Evolutionary conservation across 108 stramenopile genomes (phyloP), one percentile per base, ranked within the genome.

Genomic region (Fistulifera solaris): DNA sequence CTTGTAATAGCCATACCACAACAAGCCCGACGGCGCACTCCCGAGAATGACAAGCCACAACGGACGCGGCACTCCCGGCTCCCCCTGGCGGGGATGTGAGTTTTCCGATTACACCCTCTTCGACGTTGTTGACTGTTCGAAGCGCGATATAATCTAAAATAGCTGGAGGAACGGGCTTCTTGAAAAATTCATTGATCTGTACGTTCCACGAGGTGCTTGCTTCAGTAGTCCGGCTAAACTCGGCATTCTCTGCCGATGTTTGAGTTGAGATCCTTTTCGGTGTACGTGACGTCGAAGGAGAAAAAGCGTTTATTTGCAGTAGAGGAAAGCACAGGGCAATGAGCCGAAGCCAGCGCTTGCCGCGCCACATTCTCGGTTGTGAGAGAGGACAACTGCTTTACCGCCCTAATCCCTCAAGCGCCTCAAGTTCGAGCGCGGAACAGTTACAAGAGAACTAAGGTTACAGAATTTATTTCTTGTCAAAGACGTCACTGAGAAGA

Each of bases 1-100:
- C 48, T 72, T 73, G 54, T 73, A 73, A 38, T 66, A 77, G 13
- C 68, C 76, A 44, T 77, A 77, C 72, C 72, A 77, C 19, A 65
- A 26, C 7, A 77, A 52, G 21, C 59, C 70, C 0, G 68, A 66
- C 35, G 76, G 68, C 21, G 70, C 21, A 22, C 65, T 67, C 15
- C 46, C 68, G 27, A 62, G 45, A 31, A 77, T 66, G 14, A 57
- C 54, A 18, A 73, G 46, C 72, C 72, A 72, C 38, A 72, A 54
- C 24, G 76, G 76, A 19, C 72, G 59, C 2, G 72, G 68, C 35
- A 66, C 50, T 26, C 59, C 67, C 0, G 76, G 76, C n/a, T 11
- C 22, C 23, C 19, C 59, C 56, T 5, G 76, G 76, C 18, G 76
- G 62, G 19, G 76, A 61, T 7, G 67, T 68, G 15, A 72, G 16